Conservation (phyloP, 805 yeast genomes). For the Starmerella bacillaris region DNA sequence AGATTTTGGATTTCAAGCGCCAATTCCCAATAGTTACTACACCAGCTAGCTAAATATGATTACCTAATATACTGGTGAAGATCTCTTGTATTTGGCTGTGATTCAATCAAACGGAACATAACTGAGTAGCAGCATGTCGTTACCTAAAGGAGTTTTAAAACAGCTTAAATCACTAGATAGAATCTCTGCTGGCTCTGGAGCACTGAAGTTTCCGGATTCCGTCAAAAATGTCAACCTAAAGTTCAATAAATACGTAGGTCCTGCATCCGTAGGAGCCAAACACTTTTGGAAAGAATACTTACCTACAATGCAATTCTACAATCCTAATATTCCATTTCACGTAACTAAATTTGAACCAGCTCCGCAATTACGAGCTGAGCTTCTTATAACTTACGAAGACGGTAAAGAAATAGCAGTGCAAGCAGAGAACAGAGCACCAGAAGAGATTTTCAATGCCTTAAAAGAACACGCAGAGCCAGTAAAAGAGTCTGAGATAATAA, state of each 20-base stretch:
- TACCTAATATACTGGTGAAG: too few relatives aligned
- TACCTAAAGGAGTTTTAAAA: constrained; percentile 18
- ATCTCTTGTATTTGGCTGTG: too few relatives aligned
- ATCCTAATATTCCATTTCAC: constrained; percentile 47
- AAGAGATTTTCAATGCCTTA: constrained; percentile 42
- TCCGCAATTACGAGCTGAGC: constrained; percentile 27
- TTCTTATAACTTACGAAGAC: constrained; percentile 27
- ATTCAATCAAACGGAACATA: too few relatives aligned
- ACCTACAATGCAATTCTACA: constrained; percentile 67
- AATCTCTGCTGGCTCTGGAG: constrained; percentile 20
- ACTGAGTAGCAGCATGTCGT: too few relatives aligned
- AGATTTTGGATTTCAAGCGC: too few relatives aligned
- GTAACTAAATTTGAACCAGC: constrained; percentile 38
- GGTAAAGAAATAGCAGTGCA: constrained; percentile 31
- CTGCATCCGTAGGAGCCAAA: constrained; percentile 22
- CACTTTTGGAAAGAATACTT: constrained; percentile 58
- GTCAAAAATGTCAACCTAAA: constrained; percentile 17
- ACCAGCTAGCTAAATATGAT: too few relatives aligned
- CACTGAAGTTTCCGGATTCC: constrained; percentile 17
- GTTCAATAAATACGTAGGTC: constrained; percentile 13
- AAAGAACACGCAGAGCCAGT: too few relatives aligned
- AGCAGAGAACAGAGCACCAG: constrained; percentile 33
- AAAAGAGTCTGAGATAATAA: too few relatives aligned
- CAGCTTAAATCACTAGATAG: constrained; percentile 19
- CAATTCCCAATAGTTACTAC: too few relatives aligned